Evolutionary conservation across 2,329 filamentous ascomycete genomes (phyloP), one percentile per base, ranked within the genome.

Genomic region (Periconia sp.): DNA sequence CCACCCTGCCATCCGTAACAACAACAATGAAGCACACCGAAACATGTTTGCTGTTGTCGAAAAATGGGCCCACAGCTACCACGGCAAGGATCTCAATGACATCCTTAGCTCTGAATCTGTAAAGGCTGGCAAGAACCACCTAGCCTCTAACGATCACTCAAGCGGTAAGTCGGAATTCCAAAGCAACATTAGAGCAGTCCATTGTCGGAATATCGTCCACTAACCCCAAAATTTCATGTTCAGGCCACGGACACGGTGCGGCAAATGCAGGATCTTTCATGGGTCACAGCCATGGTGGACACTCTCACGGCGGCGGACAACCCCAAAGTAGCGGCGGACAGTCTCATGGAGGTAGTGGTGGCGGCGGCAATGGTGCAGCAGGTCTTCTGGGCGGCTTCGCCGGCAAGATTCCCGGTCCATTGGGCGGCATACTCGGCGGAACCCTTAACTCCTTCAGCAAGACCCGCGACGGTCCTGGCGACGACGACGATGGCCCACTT

Each of bases 31-130:
- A 70, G 86, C 94, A 27, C 94, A 97, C 60, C 83, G 85, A 43
- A 86, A 87, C 49, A 99, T 99, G 94, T 97, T 90, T 76, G 82
- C 86, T 50, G 91, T 89, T 0, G 91, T 99, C 2, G 84, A 89
- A 64, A 81, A 83, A 54, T 99, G 93, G 93, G 87, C 85, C 0
- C 82, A 90, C 47, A 83, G 86, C 61, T 86, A 88, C 57, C 85
- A 85, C 42, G 82, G 83, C 5, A 78, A 84, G 49, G 82, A 85
- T 48, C 79, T 97, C 17, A 87, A 95, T 68, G 78, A 84, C 49
- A 68, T 94, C n/a, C 82, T 99, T 10, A 88, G 85, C 45, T 91
- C 92, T 0, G 86, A 95, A 50, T 91, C 90, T 7, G 94, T 99
- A 54, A 88, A 85, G 66, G 81, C 82, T 9, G 92, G 93, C 43